A percentile compares a stretch with the other conserved stretches of the same genome.
phyloP scores from a whole-genome alignment of 176 grass and related monocot genomes.

The Hyparrhenia diplandra region DNA sequence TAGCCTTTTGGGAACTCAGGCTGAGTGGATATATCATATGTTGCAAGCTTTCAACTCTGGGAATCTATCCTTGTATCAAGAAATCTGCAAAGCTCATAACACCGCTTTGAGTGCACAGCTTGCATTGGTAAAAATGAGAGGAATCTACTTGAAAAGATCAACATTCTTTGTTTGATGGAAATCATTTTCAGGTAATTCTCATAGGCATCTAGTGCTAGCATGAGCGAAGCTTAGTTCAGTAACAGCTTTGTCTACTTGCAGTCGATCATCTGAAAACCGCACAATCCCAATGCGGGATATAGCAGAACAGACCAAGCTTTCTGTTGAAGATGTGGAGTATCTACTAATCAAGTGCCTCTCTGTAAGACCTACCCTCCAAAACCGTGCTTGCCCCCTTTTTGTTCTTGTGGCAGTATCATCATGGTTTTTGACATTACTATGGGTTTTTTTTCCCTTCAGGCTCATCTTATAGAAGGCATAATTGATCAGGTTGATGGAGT shows the following conservation, averaged over 20 bases:
- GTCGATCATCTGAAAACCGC: conserved; percentile 63
- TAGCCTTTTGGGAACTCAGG: conserved; percentile 57
- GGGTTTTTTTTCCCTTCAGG: conserved; percentile 28
- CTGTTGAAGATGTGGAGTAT: conserved; percentile 71
- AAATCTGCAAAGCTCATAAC: conserved; percentile 65
- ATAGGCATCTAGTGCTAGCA: background rate
- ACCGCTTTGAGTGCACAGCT: conserved; percentile 65
- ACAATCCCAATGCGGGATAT: conserved; percentile 68
- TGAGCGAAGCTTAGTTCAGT: conserved; percentile 14
- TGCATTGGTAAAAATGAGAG: conserved; percentile 66
- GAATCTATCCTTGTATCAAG: conserved; percentile 65
- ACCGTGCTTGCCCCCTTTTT: background rate
- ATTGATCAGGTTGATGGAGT: conserved; percentile 77
- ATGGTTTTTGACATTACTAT: background rate
- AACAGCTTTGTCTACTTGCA: conserved; percentile 26
- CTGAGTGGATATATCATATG: conserved; percentile 84
- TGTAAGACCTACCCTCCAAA: conserved; percentile 34
- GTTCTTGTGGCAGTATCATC: background rate
- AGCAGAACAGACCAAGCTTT: conserved; percentile 64
- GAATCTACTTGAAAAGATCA: conserved; percentile 86
- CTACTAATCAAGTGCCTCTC: conserved; percentile 93
- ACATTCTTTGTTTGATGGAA: conserved; percentile 93
- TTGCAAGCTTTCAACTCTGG: conserved; percentile 81
- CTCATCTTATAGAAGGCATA: conserved; percentile 85
- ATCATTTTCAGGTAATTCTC: conserved; percentile 78